A percentile compares a stretch with the other conserved stretches of the same genome.
phyloP scores from a whole-genome alignment of 768 basidiomycete species.

The Pseudohyphozyma bogoriensis region DNA sequence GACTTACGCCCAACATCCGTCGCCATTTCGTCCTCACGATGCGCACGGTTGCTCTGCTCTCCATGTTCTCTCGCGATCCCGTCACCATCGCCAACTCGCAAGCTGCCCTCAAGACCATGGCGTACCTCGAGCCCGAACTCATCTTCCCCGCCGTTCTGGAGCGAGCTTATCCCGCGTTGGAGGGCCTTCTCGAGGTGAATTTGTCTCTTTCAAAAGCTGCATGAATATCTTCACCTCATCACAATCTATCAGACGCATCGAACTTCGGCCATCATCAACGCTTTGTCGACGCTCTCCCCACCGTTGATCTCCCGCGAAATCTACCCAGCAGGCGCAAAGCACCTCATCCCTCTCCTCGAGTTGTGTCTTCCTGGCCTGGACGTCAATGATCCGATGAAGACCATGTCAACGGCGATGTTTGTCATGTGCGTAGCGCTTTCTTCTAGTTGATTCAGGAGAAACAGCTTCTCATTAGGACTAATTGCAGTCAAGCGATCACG shows the following conservation, averaged over 20 bases:
- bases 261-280: slow-evolving; percentile 75
- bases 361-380: slow-evolving; percentile 79
- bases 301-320: slow-evolving; percentile 68
- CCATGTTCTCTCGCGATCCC: slow-evolving; percentile 75
- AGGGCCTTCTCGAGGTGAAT: slow-evolving; percentile 70
- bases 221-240: background rate
- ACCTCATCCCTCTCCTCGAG: slow-evolving; percentile 67
- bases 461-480: too few relatives aligned
- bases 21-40: slow-evolving; percentile 73
- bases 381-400: slow-evolving; percentile 44
- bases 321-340: slow-evolving; percentile 71
- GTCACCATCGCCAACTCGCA: slow-evolving; percentile 65
- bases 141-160: slow-evolving; percentile 72
- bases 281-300: slow-evolving; percentile 66
- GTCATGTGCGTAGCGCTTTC: slow-evolving; percentile 25
- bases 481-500: background rate
- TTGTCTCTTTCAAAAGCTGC: background rate
- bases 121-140: slow-evolving; percentile 66
- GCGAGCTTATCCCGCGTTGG: slow-evolving; percentile 73
- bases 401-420: slow-evolving; percentile 32
- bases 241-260: slow-evolving; percentile 54
- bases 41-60: slow-evolving; percentile 69
- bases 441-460: background rate
- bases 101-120: slow-evolving; percentile 70
- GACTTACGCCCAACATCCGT: slow-evolving; percentile 66